Percentiles rank a stretch among this genome's conserved stretches.
These are phyloP conservation scores for Ophiostoma triangulosporum DNA, from an alignment of 2,329 filamentous ascomycete genomes.

Conservation along the genomic window DNA sequence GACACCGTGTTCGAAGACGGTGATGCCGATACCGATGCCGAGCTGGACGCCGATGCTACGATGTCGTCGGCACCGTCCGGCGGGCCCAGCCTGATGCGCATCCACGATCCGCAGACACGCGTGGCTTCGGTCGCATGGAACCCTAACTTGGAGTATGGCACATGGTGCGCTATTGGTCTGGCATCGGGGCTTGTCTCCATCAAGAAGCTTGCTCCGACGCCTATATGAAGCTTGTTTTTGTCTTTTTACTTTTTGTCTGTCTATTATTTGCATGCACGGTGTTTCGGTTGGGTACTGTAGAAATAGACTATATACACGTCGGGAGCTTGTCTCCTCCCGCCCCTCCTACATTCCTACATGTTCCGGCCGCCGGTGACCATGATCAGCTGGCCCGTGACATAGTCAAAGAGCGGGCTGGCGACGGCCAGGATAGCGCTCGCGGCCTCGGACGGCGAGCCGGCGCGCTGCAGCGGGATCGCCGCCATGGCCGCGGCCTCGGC, in stretches of 20 bases:
- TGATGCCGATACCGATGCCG: constrained; percentile 7
- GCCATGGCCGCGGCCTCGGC: constrained; percentile 31
- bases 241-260: background rate
- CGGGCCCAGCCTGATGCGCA: constrained; percentile 4
- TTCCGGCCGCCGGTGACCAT: constrained; percentile 68
- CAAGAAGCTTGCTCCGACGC: constrained; percentile 39
- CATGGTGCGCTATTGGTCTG: constrained; percentile 53
- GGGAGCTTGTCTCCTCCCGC: background rate
- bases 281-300: background rate
- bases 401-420: constrained; percentile 68
- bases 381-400: constrained; percentile 78
- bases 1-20: constrained; percentile 18
- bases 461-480: constrained; percentile 67
- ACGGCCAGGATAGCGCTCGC: constrained; percentile 65
- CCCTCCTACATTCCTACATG: constrained; percentile 27
- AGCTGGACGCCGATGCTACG: background rate
- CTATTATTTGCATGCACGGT: background rate
- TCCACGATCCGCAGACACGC: constrained; percentile 50
- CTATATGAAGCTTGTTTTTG: background rate
- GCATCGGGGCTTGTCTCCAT: constrained; percentile 53
- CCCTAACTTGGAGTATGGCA: constrained; percentile 49
- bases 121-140: constrained; percentile 55
- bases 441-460: constrained; percentile 68
- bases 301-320: background rate
- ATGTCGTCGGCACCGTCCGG: background rate